Base-by-base conservation (phyloP, 2,329 filamentous ascomycete species). In the Alternaria gansuensis region DNA sequence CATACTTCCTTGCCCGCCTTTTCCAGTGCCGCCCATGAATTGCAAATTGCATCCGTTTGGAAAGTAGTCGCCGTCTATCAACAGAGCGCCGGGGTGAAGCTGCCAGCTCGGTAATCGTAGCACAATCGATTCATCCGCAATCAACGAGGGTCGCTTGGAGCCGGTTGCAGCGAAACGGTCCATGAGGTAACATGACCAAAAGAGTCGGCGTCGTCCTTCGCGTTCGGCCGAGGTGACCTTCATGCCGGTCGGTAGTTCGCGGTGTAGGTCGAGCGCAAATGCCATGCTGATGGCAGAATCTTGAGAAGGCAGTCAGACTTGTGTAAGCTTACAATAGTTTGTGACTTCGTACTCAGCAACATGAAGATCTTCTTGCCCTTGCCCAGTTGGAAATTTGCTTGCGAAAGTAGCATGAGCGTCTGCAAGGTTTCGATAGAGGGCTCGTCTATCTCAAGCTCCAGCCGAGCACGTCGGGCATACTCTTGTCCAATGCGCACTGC, bases 121-220 rank as follows among this genome's bases (percentile, higher is more conserved):
- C 14, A 90, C 80, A 59, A 96, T 90, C 2, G 87, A 88, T 71
- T 91, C 88, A 75, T 96, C 92, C 26, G 87, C 85, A 24, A 95
- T 88, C 7, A 96, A 80, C n/a, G 90, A 91, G 0, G 92, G 91
- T 9, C 92, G 84, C 69, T 90, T 92, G 3, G 92, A 94, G 14
- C 92, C 92, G 65, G 90, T 92, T 1, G 90, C 87, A 66, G 89
- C 84, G 68, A 94, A 95, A n/a, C 90, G 86, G 72, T 96, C 92
- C 76, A 96, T 88, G 26, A 96, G 81, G 69, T 95, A 96, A 73
- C 91, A 94, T 2, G 90, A 89, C 92, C 92, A 96, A 76, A 96
- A 96, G 2, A 96, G 80, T n/a, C 90, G 85, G 54, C 92, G 83
- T 44, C 90, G 85, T 71, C 88, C 88, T 79, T 96, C 92, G 55